Base-by-base conservation (phyloP, 805 yeast species). In the Wickerhamomyces silvicola region DNA sequence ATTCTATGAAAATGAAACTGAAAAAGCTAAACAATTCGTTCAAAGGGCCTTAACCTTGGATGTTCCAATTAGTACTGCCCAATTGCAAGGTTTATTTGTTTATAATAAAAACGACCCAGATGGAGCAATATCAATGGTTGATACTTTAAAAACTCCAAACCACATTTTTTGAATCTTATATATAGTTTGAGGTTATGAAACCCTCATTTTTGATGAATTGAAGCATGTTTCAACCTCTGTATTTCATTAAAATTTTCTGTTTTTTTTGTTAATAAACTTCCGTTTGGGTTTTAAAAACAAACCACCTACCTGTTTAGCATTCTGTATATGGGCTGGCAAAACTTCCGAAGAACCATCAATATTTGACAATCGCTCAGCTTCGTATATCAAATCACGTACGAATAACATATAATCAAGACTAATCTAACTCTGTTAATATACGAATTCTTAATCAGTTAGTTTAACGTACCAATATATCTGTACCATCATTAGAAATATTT, bases 71-170 rank as follows among this genome's bases (percentile, higher is more conserved):
- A 81, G 94, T 47, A 87, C 97, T 0, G 98, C 98, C 1, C 95
- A 86, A 52, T 66, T 92, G 37, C 98, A 92, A 56, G 98, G 98
- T 0, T 66, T 92, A 31, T 92, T 92, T 64, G 96, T 92, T 3
- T 84, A 84, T 62, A 84, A 85, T 60, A 92, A 92, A 57, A 72
- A 81, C 37, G 79, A 78, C 37, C 95, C 97, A 0, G 68, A 70
- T 21, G 71, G 72, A 5, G 95, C 97, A 0, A 59, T 88, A 18
- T 61, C 60, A 10, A 81, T 79, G 78, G 70, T 83, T 10, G 56
- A 56, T 5, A 52, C 58, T 2, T 36, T 62, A 16, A 47, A 49
- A 22, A 44, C 53, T 6, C 57, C 64, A 24, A 55, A 57, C 31
- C 58, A 56, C 37, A 59, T 57, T 22, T 52, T 57, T 31, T 54